Base-by-base conservation (phyloP, 1,139 yeast species). In the Hansenula sp. region DNA sequence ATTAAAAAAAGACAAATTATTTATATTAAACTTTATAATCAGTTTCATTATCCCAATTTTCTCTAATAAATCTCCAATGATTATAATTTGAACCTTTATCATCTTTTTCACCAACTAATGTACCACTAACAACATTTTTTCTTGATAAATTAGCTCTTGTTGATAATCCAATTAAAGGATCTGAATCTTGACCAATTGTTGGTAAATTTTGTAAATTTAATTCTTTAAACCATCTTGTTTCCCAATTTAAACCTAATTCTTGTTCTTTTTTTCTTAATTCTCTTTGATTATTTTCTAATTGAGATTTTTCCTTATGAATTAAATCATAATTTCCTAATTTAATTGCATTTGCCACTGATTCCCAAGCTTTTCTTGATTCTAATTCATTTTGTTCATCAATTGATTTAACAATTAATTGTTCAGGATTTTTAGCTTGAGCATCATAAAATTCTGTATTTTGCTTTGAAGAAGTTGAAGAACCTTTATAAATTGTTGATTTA, bases 291-390 rank as follows among this genome's bases (percentile, higher is more conserved):
- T 85, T 84, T 68, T 91, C 98, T 55, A 91, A 76, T 61, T 72
- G 69, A 15, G 89, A 72, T 71, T 91, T 91, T 58, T 85, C 90
- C 50, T 69, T 68, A 58, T 82, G 81, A 55, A 90, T 88, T 52
- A 75, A 65, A 54, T 87, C 89, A 63, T 76, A 87, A 63, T 90
- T 85, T 36, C 91, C 84, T 37, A 69, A 65, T 49, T 73, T 77
- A 54, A 89, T 84, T 15, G 97, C 97, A n/a, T 76, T 88, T 1
- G 96, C 96, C 31, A 91, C 97, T 55, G 81, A 77, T 35, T 59
- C 55, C 98, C 98, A 91, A 16, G 96, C 96, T 52, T 71, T 77
- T 67, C 96, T 81, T 44, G 87, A 74, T 67, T 91, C 97, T 54
- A 88, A 72, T 24, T 68, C 74, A 62, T 83, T 74, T 67, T 90